Evolutionary conservation across 306 rosid genomes (phyloP), one percentile per base, ranked within the genome.

Genomic region (Lathyrus oleraceus): DNA sequence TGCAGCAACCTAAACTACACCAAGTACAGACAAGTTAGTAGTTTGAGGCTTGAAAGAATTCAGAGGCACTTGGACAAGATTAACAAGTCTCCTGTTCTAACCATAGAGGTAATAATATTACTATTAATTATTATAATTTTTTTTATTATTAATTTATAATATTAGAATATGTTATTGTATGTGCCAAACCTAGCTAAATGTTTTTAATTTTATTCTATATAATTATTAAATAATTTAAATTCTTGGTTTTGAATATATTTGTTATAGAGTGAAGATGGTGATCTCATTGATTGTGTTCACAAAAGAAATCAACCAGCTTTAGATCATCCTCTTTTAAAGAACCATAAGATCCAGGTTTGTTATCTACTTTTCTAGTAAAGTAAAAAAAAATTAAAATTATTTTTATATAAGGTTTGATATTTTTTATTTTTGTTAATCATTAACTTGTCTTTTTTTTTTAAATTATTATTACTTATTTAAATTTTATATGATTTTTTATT

Each of bases 31-130:
- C 85, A 68, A 52, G 86, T 90, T 8, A 88, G 92, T 58, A 80
- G 78, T 78, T 78, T 88, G 80, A 87, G 97, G 73, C 68, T 94
- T 17, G 78, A 88, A 35, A 85, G 98, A 85, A 94, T 90, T 80
- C 81, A 81, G 39, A 85, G 75, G 79, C 98, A 87, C 76, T 71
- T 94, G 88, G 77, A 82, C 65, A 85, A 81, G 83, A 90, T 94
- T 59, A 94, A 90, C 88, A 94, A 90, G 85, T 83, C 92, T 47
- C 74, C 97, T 53, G 69, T 86, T 45, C 78, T 90, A 4, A 85
- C 97, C 70, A 84, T 94, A 51, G 72, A 85, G 85, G 98, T 90
- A 87, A 30, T 7, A 23, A 23, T 3, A 17, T 17, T 27, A 57
- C 38, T 13, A 54, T 5, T 25, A n/a, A n/a, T n/a, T n/a, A n/a